Evolutionary conservation across 2,329 filamentous ascomycete species (phyloP), one percentile per base, ranked within the genome.

Genomic region (Diplodia intermedia): DNA sequence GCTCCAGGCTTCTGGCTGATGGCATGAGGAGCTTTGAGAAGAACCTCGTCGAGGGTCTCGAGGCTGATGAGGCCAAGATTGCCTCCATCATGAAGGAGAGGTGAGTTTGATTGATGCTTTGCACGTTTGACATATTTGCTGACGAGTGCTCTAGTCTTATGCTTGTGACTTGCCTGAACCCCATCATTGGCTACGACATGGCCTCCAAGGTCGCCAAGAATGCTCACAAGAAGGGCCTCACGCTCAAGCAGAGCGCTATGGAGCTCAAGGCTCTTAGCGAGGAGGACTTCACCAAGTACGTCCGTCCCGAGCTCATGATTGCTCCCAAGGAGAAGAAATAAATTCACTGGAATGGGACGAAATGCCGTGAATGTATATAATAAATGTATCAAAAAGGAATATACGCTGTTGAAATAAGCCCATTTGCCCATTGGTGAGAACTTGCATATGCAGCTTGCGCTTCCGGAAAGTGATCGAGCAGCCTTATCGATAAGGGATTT

Each of bases 181-280:
- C 94, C 73, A 92, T 97, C 81, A 97, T 98, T 78, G 94, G 94
- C 69, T 97, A 97, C 82, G 94, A 97, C 79, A 96, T 96, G 92
- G 94, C 94, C 65, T 93, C 90, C 82, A 97, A 97, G 86, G 94
- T 97, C 29, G 94, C 94, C 77, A 97, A 97, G 90, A 96, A 99
- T 78, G 95, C 95, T 18, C 95, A 99, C 85, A 97, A 97, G 88
- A 98, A 98, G 88, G 93, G 93, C 40, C 83, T 94, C 63, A 97
- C 93, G 29, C 87, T 99, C 69, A 97, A 97, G 86, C 84, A 97
- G 83, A 94, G 91, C 76, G 94, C 95, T 23, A 89, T 98, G 86
- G 92, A 98, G 85, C 87, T 99, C 72, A 88, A 97, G 73, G 94
- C 93, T 55, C 84, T 98, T 73, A 94, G 89, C 71, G 89, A 90